Conservation (phyloP, 2,329 filamentous ascomycete genomes). For the Bretziella fagacearum region DNA sequence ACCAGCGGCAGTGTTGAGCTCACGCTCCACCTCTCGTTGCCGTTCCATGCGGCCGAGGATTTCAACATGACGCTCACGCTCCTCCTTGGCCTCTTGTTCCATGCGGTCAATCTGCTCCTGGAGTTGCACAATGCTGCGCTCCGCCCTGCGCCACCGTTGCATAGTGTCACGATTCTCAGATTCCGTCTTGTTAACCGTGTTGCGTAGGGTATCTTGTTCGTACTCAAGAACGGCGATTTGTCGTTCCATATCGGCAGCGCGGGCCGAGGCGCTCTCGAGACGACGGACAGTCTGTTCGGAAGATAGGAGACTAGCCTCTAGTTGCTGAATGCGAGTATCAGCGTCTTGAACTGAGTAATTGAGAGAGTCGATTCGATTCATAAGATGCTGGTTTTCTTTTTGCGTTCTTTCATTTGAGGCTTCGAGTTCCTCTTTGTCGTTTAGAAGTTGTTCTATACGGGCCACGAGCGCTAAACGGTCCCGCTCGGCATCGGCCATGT, state of each 20-base stretch:
- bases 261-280: slow-evolving; percentile 53
- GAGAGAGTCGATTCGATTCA: slow-evolving; percentile 70
- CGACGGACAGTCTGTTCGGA: slow-evolving; percentile 63
- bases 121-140: slow-evolving; percentile 58
- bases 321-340: slow-evolving; percentile 58
- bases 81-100: slow-evolving; percentile 64
- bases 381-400: slow-evolving; percentile 63
- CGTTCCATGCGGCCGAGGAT: slow-evolving; percentile 70
- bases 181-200: slow-evolving; percentile 46
- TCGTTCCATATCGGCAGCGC: slow-evolving; percentile 62
- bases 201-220: slow-evolving; percentile 60
- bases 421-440: slow-evolving; percentile 57
- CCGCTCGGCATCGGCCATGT: slow-evolving; percentile 79
- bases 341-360: slow-evolving; percentile 67
- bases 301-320: slow-evolving; percentile 60
- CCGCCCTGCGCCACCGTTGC: slow-evolving; percentile 70
- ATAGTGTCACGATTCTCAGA: slow-evolving; percentile 65
- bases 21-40: slow-evolving; percentile 63
- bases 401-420: slow-evolving; percentile 59
- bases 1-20: slow-evolving; percentile 62
- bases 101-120: slow-evolving; percentile 81
- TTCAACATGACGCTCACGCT: slow-evolving; percentile 66
- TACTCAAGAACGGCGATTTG: slow-evolving; percentile 65
- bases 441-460: slow-evolving; percentile 61
- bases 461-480: slow-evolving; percentile 57